A percentile compares a stretch with the other conserved stretches of the same genome.
Evolutionary conservation across 2,329 filamentous ascomycete genomes (phyloP).

Genomic region (Fusarium zealandicum): DNA sequence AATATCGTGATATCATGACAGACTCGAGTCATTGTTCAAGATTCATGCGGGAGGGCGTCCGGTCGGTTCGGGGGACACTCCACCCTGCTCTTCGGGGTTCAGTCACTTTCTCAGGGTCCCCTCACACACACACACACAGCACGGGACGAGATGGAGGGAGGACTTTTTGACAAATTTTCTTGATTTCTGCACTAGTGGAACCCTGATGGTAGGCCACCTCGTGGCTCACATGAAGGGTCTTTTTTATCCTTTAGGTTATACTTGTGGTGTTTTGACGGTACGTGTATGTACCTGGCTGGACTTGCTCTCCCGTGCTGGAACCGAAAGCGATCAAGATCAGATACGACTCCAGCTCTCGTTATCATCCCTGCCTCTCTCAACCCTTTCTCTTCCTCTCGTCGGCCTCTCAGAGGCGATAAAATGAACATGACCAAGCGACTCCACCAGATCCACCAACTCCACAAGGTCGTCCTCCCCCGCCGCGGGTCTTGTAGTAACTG

Average conservation of each 20-base stretch:
- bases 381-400: not conserved
- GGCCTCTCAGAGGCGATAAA: slow-evolving; percentile 34
- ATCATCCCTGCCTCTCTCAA: slow-evolving; percentile 16
- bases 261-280: not conserved
- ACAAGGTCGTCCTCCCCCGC: slow-evolving; percentile 31
- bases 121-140: not conserved
- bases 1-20: slow-evolving; percentile 7
- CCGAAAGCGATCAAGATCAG: too few relatives aligned
- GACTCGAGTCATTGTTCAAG: slow-evolving; percentile 10
- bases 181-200: slow-evolving; percentile 22
- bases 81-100: not conserved
- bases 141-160: not conserved
- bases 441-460: slow-evolving; percentile 31
- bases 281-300: not conserved
- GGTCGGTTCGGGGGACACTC: slow-evolving; percentile 8
- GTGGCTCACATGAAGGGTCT: slow-evolving; percentile 9
- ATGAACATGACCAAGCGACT: slow-evolving; percentile 36
- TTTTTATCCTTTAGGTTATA: slow-evolving; percentile 8
- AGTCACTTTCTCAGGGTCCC: slow-evolving; percentile 25
- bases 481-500: slow-evolving; percentile 8
- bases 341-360: not conserved
- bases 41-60: not conserved
- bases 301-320: not conserved
- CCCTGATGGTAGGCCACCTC: slow-evolving; percentile 21
- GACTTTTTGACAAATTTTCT: slow-evolving; percentile 19